Evolutionary conservation across 148 eudicot genomes (phyloP), one percentile per base, ranked within the genome.

Genomic region (Rhododendron ferrugineum): DNA sequence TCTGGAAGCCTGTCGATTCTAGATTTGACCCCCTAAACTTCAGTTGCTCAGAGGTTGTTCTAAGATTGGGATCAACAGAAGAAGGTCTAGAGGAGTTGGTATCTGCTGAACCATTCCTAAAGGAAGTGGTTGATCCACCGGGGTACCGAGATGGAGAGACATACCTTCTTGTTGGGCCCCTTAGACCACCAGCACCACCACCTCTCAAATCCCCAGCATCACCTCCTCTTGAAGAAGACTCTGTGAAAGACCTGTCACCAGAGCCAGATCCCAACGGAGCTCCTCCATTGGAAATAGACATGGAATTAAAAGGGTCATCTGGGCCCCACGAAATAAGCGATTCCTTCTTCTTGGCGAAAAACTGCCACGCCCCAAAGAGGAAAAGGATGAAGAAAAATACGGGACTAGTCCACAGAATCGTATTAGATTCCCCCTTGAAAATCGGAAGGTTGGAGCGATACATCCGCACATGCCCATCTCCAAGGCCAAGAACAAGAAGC

Each of bases 271-370:
- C 93, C 84, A 90, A 64, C 16, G 92, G 92, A 64, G 91, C 91
- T 84, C 92, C 98, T 85, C 92, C 98, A 84, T 86, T 91, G 36
- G 90, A 78, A 23, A 85, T 84, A 0, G 92, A 74, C 3, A 87
- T 79, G 15, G 94, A 87, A 79, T 66, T 88, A 62, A 97, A 92
- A 4, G 98, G 96, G 79, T 97, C 99, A 86, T 97, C 99, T 0
- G 98, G 95, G 28, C 96, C 98, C 99, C 99, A 95, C 0, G 98
- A 92, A 80, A 91, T 95, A 84, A 95, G 94, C 1, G 93, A 94
- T 84, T 94, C 99, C 90, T 95, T 97, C 84, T 97, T 97, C 83
- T 94, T 94, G 44, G 96, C 95, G 84, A 97, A 97, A 85, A 95
- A 97, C 50, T 95, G 96, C 95, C 95, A 97, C 5, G 98, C 98